phyloP scores from a whole-genome alignment of 352 stramenopile genomes.

The Pythium myriotylum region DNA sequence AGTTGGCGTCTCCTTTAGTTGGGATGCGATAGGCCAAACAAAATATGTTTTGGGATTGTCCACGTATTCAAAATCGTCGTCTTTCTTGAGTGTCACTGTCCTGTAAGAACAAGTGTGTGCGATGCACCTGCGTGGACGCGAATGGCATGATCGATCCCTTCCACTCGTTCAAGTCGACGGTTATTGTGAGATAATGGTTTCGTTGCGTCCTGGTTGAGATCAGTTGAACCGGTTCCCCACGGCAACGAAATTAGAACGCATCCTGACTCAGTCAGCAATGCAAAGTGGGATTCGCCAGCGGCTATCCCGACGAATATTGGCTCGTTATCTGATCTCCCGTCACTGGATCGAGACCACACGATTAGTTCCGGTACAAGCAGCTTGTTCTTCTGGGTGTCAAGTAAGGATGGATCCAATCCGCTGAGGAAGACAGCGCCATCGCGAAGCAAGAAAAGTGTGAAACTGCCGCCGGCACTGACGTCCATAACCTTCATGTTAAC shows the following conservation, averaged over 20 bases:
- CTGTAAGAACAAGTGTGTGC: constrained; percentile 22
- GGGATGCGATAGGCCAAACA: too few relatives aligned
- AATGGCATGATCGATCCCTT: not conserved
- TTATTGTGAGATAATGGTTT: not conserved
- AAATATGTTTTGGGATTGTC: too few relatives aligned
- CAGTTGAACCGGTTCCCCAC: not conserved
- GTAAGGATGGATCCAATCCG: constrained; percentile 10
- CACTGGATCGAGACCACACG: not conserved
- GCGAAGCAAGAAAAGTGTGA: constrained; percentile 32
- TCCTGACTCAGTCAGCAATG: constrained; percentile 10
- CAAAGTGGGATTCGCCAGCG: constrained; percentile 18
- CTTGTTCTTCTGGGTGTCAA: not conserved
- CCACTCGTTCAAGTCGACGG: not conserved
- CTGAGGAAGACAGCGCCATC: constrained; percentile 26
- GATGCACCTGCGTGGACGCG: constrained; percentile 15
- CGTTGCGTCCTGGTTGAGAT: too few relatives aligned
- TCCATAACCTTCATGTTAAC: constrained; percentile 17
- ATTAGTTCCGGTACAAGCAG: constrained; percentile 11
- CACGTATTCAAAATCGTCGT: too few relatives aligned
- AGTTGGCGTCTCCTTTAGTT: too few relatives aligned
- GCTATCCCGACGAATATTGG: constrained; percentile 1
- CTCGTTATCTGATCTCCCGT: too few relatives aligned
- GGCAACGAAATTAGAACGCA: constrained; percentile 6
- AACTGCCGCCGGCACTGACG: constrained; percentile 23
- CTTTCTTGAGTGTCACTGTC: not conserved